Percentiles rank a stretch among this genome's conserved stretches.
Evolutionary conservation across 208 protist genomes (phyloP).

Genomic region (Strigomonas oncopelti): DNA sequence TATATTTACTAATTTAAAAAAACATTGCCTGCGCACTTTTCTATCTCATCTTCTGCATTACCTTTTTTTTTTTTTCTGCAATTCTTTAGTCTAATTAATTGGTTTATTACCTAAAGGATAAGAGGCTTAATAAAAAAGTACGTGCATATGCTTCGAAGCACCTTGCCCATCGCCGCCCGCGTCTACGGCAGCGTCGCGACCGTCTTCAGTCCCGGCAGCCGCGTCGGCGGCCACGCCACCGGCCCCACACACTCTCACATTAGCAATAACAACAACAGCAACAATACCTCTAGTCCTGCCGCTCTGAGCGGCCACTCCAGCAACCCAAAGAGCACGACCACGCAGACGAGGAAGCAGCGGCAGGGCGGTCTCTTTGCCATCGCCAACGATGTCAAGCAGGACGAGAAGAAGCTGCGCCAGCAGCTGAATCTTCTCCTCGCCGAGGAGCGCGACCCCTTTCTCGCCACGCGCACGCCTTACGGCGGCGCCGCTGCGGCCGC

Average conservation of each 20-base stretch:
- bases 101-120: no score
- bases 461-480: conserved; percentile 9
- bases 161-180: conserved; percentile 27
- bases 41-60: no score
- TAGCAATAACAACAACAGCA: conserved; percentile 8
- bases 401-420: conserved; percentile 69
- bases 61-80: no score
- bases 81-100: no score
- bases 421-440: conserved; percentile 75
- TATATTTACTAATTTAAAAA: no score
- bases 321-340: conserved; percentile 9
- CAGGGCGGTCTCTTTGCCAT: conserved; percentile 72
- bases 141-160: conserved; percentile 11
- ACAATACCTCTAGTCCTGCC: background rate
- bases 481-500: conserved; percentile 13
- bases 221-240: conserved; percentile 9
- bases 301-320: conserved; percentile 6
- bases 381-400: conserved; percentile 58
- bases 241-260: background rate
- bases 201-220: conserved; percentile 22
- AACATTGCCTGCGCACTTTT: no score
- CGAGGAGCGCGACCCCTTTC: conserved; percentile 59
- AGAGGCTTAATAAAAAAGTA: no score
- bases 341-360: conserved; percentile 16
- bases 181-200: conserved; percentile 61